Evolutionary conservation across 78 protist genomes (phyloP), one percentile per base, ranked within the genome.

Genomic region (Mantamonas sphyraenae): DNA sequence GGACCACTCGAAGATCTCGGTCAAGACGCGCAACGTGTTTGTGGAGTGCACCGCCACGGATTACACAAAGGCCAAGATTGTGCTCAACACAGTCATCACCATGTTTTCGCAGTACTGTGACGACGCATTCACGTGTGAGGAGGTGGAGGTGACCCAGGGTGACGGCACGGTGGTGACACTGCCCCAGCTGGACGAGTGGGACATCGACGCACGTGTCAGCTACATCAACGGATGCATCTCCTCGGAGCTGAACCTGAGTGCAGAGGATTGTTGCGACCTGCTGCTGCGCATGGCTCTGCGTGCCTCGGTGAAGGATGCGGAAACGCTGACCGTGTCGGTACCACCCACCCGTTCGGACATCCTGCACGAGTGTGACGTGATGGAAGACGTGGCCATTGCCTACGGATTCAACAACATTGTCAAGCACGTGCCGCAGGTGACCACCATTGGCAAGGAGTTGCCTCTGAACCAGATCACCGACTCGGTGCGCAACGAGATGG

Each of bases 361-460:
- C 35, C 85, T 96, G 47, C 99, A 97, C 77, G 85, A 86, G 31
- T 80, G 90, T 73, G 99, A 98, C 81, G 40, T 98, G 38, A 71
- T 90, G 81, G 99, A 98, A 81, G 99, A 98, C 71, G 98, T 92
- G 34, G 98, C 97, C 33, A 87, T 98, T 40, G 95, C 98, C 10
- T 93, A 89, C 71, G 97, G 98, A 28, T 90, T 51, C 85, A 69
- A 90, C 69, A 88, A 88, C 58, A 74, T 97, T n/a, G 37, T 34
- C 47, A 12, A 22, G 59, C 24, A 55, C 30, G 9, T 45, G 30
- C 87, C 86, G 17, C 0, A 10, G 16, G 38, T 73, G 37, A 3
- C 0, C 31, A 68, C 73, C 22, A 26, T 17, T 42, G 94, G 88
- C 58, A 0, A 5, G 53, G 83, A 86, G 77, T 79, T 42, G 50